Percentiles rank a stretch among this genome's conserved stretches.
phyloP scores from a whole-genome alignment of 2,329 filamentous ascomycete species.

The Blastomyces parvus region DNA sequence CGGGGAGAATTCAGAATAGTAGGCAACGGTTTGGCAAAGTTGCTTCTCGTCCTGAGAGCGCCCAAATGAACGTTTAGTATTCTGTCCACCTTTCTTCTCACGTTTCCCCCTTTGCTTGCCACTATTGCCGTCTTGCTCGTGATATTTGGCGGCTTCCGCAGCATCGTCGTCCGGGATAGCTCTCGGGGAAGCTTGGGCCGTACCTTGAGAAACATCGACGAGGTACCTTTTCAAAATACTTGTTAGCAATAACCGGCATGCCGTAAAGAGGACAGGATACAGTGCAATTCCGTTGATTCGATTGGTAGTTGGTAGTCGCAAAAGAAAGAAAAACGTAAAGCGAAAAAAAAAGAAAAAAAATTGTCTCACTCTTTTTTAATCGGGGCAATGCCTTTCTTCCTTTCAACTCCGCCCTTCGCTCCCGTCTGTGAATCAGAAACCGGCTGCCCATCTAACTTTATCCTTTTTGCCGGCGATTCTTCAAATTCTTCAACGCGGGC shows the following conservation, averaged over 20 bases:
- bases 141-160: conserved; percentile 47
- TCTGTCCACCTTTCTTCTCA: conserved; percentile 63
- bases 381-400: conserved; percentile 52
- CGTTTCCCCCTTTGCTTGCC: conserved; percentile 26
- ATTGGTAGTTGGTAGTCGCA: neutral
- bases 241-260: neutral
- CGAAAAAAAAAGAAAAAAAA: neutral
- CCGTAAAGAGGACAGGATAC: neutral
- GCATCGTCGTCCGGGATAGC: conserved; percentile 46
- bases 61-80: conserved; percentile 73
- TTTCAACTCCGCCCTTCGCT: conserved; percentile 23
- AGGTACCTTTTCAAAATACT: conserved; percentile 23
- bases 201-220: conserved; percentile 19
- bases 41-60: conserved; percentile 65
- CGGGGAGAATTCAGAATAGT: conserved; percentile 72
- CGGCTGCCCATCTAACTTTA: conserved; percentile 39
- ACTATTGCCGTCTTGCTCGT: conserved; percentile 27
- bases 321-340: neutral
- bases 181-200: conserved; percentile 20
- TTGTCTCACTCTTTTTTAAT: conserved; percentile 62
- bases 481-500: conserved; percentile 35
- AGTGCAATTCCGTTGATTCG: neutral
- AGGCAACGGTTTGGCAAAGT: conserved; percentile 65
- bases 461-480: conserved; percentile 45
- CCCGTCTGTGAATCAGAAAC: conserved; percentile 19